Conservation (phyloP, 2,329 filamentous ascomycete genomes). For the Cephalotrichum gorgonifer region DNA sequence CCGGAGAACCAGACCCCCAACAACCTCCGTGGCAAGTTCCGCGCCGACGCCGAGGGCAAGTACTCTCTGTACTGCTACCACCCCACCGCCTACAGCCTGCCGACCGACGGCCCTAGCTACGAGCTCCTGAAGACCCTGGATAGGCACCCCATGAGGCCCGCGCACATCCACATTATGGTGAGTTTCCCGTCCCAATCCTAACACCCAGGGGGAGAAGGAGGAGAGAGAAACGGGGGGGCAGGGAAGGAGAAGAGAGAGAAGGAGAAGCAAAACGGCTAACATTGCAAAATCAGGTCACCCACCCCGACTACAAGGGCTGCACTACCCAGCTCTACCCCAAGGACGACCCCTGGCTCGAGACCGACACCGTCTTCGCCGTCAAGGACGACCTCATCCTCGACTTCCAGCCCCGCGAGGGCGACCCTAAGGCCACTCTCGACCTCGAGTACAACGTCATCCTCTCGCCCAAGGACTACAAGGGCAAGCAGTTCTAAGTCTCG, state of each 20-base stretch:
- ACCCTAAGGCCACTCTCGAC: slow-evolving; percentile 24
- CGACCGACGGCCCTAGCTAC: slow-evolving; percentile 45
- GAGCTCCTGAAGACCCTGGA: slow-evolving; percentile 34
- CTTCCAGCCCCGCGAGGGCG: slow-evolving; percentile 33
- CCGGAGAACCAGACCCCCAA: slow-evolving; percentile 59
- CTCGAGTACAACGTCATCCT: slow-evolving; percentile 32
- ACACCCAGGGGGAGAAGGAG: no score
- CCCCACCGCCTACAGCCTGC: slow-evolving; percentile 63
- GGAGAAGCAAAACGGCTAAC: slow-evolving; percentile 18
- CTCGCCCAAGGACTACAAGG: slow-evolving; percentile 33
- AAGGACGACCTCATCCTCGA: slow-evolving; percentile 40
- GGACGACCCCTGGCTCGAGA: slow-evolving; percentile 51
- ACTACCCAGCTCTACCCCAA: slow-evolving; percentile 71
- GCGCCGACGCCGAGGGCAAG: slow-evolving; percentile 56
- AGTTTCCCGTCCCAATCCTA: slow-evolving; percentile 11
- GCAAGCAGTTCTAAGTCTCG: not conserved
- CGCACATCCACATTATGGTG: slow-evolving; percentile 40
- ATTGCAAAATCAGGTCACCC: slow-evolving; percentile 35
- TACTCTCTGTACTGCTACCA: slow-evolving; percentile 67
- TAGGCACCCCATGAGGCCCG: slow-evolving; percentile 36
- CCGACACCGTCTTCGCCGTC: slow-evolving; percentile 37
- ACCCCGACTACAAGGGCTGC: slow-evolving; percentile 57
- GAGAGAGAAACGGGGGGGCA: not conserved
- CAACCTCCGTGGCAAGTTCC: slow-evolving; percentile 70
- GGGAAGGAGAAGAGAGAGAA: not conserved